Base-by-base conservation (phyloP, 345 rosid genomes). In the Alliaria petiolata region DNA sequence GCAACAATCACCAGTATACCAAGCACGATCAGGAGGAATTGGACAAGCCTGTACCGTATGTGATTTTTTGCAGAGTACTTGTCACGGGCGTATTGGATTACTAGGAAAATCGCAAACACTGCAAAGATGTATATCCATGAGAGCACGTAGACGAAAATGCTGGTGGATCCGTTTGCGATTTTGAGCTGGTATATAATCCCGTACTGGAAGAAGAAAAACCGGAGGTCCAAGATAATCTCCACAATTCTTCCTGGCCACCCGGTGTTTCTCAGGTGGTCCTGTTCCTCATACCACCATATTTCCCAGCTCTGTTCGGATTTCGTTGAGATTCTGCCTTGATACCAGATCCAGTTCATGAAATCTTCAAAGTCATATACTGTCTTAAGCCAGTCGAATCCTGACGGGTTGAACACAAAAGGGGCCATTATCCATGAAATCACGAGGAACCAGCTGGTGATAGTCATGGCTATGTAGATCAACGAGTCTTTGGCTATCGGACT, bases 341-440 rank as follows among this genome's bases (percentile, higher is more conserved):
- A 76, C 96, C 96, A 87, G 57, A 89, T 79, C 98, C 98, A 92
- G 70, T 76, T 83, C 67, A 85, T 77, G 70, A 89, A 92, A 73
- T 84, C 91, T 11, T 87, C 86, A 26, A 85, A 92, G 82, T 92
- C 96, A 53, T 92, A 87, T 47, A 91, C 96, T 6, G 91, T 82
- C 87, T 91, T 91, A 73, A 89, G 86, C 97, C 97, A 91, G 72
- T 91, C 97, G 60, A 91, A 89, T 38, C 95, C 97, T 33, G 93
- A 88, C 28, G 97, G 97, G 71, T 91, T 92, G 80, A 92, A 89
- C 62, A 87, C 76, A 65, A 89, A 92, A 11, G 98, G 98, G 6
- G 96, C 80, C 85, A 92, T 77, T n/a, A 87, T 85, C 98, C 98
- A 92, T 1, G 98, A 86, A 26, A 86, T 60, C 16, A 92, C 98